Evolutionary conservation across 371 early-diverging fungal genomes (phyloP), one percentile per base, ranked within the genome.

Genomic region (Circinella minor): DNA sequence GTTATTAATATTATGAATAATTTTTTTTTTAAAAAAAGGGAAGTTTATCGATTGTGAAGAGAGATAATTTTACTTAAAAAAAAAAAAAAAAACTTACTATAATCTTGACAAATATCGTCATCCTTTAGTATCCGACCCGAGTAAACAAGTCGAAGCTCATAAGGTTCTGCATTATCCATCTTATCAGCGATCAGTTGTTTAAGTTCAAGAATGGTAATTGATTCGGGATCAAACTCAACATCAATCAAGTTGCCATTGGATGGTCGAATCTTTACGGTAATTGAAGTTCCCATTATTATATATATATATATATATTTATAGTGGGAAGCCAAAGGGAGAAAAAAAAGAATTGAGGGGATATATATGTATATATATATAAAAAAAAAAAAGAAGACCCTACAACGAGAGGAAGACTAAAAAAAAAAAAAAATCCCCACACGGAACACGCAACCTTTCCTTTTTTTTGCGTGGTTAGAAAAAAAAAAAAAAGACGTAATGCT

Each of bases 71-170:
- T 15, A 37, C 37, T 36, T 27, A 1, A 36, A 10, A 7, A 18
- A 15, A 4, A 51, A 17, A 11, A 51, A 39, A 39, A 39, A 15
- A 49, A 82, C 85, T 80, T 87, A 88, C 91, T 79, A 68, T 87
- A 92, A n/a, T 76, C 62, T 36, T 72, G 80, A 36, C 90, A 81
- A 36, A 75, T 71, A 63, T 88, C 88, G 65, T 88, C 89, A 81
- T 93, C 92, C 73, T 88, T 89, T 27, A 94, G 74, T 54, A 94
- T 89, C 62, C 86, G 74, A 67, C 93, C 92, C 43, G 90, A 88
- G 70, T 89, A 88, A 61, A 94, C 91, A n/a, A 94, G 77, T 38
- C 91, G 81, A 74, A 93, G 86, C 61, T 81, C 77, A 38, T 73
- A 67, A 9, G 85, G 76, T 20, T 86, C 81, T 27, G 86, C 70